These are phyloP conservation scores for Coccomyxa sp. DNA, from an alignment of 139 green algal genomes.

Conservation along the genomic window DNA sequence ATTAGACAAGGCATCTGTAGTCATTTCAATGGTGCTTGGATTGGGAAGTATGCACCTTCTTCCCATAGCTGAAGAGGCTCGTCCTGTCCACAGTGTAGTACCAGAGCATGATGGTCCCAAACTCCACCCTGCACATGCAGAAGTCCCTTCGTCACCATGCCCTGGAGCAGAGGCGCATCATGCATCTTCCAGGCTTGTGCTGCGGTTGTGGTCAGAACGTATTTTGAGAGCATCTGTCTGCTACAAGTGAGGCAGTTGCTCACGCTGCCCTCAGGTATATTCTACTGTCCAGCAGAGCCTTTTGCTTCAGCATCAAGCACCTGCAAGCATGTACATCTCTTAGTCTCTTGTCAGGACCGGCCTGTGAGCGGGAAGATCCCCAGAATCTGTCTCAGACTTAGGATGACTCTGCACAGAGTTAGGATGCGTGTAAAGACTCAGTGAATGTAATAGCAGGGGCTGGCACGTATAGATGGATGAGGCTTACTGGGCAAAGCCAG, in stretches of 20 bases:
- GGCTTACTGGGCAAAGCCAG: neutral
- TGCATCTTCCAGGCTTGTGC: neutral
- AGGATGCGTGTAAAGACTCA: neutral
- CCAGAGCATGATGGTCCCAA: conserved; percentile 80
- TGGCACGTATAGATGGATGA: neutral
- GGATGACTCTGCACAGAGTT: neutral
- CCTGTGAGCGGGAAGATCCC: neutral
- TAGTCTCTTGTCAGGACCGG: neutral
- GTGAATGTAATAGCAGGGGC: neutral
- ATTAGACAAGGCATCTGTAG: no score
- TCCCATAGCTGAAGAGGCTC: neutral
- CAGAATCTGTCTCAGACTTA: neutral
- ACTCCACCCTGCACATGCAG: conserved; percentile 53
- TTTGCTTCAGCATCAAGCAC: conserved; percentile 12
- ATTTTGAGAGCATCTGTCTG: neutral
- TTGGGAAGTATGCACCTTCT: no score
- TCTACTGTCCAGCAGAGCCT: conserved; percentile 13
- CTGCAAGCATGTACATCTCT: conserved; percentile 9
- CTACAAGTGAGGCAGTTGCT: neutral
- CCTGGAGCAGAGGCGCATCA: neutral
- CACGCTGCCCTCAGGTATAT: conserved; percentile 16
- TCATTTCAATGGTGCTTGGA: no score
- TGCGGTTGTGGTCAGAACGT: neutral
- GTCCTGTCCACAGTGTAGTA: conserved; percentile 88
- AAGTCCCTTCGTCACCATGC: neutral